Conservation (phyloP, 2,329 filamentous ascomycete genomes). For the Aspergillus sclerotialis region DNA sequence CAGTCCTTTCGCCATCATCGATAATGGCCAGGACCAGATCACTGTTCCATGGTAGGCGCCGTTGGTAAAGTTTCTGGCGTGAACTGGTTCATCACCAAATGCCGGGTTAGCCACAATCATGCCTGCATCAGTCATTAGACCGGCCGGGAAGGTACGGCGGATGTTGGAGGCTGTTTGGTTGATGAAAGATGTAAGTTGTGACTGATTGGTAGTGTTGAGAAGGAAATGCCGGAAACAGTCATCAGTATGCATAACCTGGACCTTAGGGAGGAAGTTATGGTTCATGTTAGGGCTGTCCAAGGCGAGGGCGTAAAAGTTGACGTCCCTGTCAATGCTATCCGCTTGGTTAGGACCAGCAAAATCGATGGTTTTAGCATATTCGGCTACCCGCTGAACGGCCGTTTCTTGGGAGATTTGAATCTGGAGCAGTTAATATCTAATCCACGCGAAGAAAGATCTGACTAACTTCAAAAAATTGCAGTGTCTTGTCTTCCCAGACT, state of each 20-base stretch:
- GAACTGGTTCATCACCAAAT: constrained; percentile 42
- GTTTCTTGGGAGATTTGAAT: constrained; percentile 37
- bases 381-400: constrained; percentile 42
- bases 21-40: constrained; percentile 58
- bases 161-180: constrained; percentile 54
- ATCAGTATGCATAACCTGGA: constrained; percentile 58
- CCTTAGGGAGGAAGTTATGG: constrained; percentile 41
- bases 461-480: constrained; percentile 50
- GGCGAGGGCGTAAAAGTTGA: constrained; percentile 51
- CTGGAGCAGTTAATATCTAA: too few species aligned
- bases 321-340: constrained; percentile 34
- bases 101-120: constrained; percentile 57
- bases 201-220: constrained; percentile 52
- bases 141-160: constrained; percentile 51
- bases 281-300: constrained; percentile 49
- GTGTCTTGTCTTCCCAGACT: constrained; percentile 56
- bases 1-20: constrained; percentile 58
- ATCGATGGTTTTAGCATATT: constrained; percentile 41
- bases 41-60: constrained; percentile 58
- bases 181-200: constrained; percentile 51
- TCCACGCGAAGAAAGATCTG: too few species aligned
- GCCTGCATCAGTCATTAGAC: constrained; percentile 50
- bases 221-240: constrained; percentile 59
- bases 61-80: constrained; percentile 49
- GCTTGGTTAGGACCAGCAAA: constrained; percentile 42